phyloP scores from a whole-genome alignment of 1,284 basidiomycete genomes.

The Leccinum griseonigrum region DNA sequence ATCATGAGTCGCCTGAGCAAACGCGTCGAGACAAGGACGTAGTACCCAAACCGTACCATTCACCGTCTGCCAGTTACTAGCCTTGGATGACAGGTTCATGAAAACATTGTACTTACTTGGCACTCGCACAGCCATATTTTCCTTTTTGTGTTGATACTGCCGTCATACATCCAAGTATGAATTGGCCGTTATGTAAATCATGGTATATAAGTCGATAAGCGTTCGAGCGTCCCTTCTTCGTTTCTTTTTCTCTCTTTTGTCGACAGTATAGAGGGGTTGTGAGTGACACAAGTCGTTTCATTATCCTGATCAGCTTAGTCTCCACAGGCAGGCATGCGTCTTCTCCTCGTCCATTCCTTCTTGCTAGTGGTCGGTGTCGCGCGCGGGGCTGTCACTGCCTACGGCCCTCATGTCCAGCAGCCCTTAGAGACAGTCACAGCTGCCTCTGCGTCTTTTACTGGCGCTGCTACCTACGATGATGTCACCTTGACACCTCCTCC shows the following conservation, averaged over 20 bases:
- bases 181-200: not conserved
- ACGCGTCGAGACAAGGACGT: too few species aligned
- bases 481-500: slow-evolving; percentile 42
- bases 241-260: not conserved
- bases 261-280: slow-evolving; percentile 17
- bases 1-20: too few species aligned
- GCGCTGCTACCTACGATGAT: slow-evolving; percentile 44
- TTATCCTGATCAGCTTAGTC: not conserved
- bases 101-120: too few species aligned
- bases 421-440: slow-evolving; percentile 28
- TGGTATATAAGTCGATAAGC: not conserved
- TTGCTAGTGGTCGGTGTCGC: slow-evolving; percentile 13
- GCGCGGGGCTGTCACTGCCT: slow-evolving; percentile 30
- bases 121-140: too few species aligned
- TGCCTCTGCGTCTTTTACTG: slow-evolving; percentile 37
- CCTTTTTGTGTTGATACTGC: too few species aligned
- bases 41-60: too few species aligned
- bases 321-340: slow-evolving; percentile 14
- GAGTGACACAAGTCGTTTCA: slow-evolving; percentile 2
- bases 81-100: too few species aligned
- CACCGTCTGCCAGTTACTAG: too few species aligned
- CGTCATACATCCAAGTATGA: not conserved
- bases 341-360: slow-evolving; percentile 29
- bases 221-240: not conserved
- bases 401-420: slow-evolving; percentile 31